Evolutionary conservation across 176 grass and related monocot genomes (phyloP).

Genomic region (Elymus sibiricus): DNA sequence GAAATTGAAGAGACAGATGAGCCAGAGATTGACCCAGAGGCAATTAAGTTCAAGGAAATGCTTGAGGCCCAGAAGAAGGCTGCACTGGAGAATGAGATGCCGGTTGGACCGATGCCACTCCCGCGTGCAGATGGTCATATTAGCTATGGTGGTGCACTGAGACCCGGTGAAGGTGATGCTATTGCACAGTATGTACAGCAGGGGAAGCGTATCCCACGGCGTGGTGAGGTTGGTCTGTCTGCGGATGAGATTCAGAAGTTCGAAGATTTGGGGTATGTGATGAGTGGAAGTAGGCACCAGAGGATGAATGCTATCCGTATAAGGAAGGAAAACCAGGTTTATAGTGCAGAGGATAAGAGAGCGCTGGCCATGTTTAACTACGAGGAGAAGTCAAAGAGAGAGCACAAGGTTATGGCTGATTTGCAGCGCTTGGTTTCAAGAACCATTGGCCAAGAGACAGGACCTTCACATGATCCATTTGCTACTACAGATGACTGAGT

Average conservation of each 20-base stretch:
- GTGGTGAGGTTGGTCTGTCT: conserved; percentile 96
- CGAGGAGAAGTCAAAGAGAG: conserved; percentile 86
- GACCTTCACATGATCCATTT: conserved; percentile 81
- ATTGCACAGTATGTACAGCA: conserved; percentile 98
- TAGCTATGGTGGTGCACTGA: conserved; percentile 93
- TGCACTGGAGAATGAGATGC: conserved; percentile 66
- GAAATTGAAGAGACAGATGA: conserved; percentile 34
- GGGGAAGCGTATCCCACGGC: conserved; percentile 93
- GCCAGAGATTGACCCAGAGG: conserved; percentile 71
- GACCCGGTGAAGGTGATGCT: conserved; percentile 98
- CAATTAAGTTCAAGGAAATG: conserved; percentile 84
- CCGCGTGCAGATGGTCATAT: conserved; percentile 81
- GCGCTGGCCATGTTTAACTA: conserved; percentile 97
- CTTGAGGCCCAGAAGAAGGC: conserved; percentile 91
- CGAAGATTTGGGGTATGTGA: conserved; percentile 87
- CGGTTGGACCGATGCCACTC: conserved; percentile 78
- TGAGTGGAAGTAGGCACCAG: conserved; percentile 96
- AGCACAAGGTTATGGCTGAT: conserved; percentile 97
- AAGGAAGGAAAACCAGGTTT: conserved; percentile 98
- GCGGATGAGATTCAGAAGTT: conserved; percentile 96
- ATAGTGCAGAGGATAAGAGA: conserved; percentile 97
- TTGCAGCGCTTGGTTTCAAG: conserved; percentile 91
- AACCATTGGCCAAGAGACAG: conserved; percentile 83
- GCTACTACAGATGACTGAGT: conserved; percentile 58
- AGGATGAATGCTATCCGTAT: conserved; percentile 99